A percentile compares a stretch with the other conserved stretches of the same genome.
These are phyloP conservation scores for Zoysia pacifica DNA, from an alignment of 176 grass and related monocot species.

Conservation along the genomic window DNA sequence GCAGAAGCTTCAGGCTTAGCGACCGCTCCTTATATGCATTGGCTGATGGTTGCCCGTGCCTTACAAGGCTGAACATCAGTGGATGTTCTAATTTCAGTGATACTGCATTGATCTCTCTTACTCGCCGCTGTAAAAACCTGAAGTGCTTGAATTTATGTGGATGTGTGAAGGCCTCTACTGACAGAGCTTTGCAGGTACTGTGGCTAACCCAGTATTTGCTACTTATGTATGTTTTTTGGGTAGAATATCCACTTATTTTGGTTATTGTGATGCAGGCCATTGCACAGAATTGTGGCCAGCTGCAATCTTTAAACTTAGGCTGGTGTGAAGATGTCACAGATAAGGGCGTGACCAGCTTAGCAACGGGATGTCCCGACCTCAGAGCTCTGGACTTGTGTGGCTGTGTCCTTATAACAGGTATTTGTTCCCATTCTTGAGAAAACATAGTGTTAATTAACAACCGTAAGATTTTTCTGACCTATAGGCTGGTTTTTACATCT, in stretches of 20 bases:
- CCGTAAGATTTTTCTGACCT: background rate
- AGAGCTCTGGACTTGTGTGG: constrained; percentile 79
- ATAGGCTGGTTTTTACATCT: background rate
- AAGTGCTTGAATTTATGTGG: constrained; percentile 82
- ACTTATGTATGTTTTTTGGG: constrained; percentile 19
- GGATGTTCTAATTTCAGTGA: constrained; percentile 86
- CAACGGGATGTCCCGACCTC: constrained; percentile 81
- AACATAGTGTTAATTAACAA: background rate
- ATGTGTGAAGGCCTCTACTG: constrained; percentile 65
- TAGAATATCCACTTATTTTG: constrained; percentile 12
- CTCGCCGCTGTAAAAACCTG: constrained; percentile 55
- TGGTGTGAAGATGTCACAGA: constrained; percentile 78
- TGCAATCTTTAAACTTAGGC: constrained; percentile 72
- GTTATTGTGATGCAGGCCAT: constrained; percentile 62
- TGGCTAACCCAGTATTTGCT: background rate
- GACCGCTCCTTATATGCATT: constrained; percentile 75
- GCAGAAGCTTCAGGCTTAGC: constrained; percentile 75
- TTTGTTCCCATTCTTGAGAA: background rate
- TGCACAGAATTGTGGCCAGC: constrained; percentile 52
- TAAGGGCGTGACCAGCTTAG: constrained; percentile 72
- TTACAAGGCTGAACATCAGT: constrained; percentile 82
- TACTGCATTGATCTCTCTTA: constrained; percentile 68
- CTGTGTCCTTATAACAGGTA: constrained; percentile 88
- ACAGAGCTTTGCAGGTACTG: constrained; percentile 75
- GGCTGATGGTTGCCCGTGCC: constrained; percentile 57